Percentiles rank a stretch among this genome's conserved stretches.
phyloP scores from a whole-genome alignment of 768 basidiomycete genomes.

The Pisolithus marmoratus region DNA sequence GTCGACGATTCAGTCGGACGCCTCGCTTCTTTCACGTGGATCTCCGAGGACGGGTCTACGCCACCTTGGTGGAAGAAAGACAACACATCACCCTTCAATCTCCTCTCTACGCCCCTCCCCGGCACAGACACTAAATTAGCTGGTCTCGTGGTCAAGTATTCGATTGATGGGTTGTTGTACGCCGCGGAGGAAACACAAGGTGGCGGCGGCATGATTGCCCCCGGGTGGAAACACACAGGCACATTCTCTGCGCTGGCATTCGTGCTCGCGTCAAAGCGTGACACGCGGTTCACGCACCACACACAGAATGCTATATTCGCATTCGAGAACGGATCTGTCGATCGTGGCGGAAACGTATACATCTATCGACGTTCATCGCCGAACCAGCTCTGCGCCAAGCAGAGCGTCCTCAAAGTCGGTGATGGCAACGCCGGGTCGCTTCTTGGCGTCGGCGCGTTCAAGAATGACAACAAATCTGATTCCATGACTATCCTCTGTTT shows the following conservation, averaged over 20 bases:
- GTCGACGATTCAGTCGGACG: constrained; percentile 73
- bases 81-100: constrained; percentile 34
- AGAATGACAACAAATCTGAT: constrained; percentile 23
- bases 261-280: constrained; percentile 88
- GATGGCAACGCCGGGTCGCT: constrained; percentile 68
- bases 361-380: constrained; percentile 61
- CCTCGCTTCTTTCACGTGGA: constrained; percentile 60
- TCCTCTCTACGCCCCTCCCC: constrained; percentile 72
- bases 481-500: constrained; percentile 55
- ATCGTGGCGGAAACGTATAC: constrained; percentile 78
- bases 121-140: constrained; percentile 34
- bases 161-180: constrained; percentile 69
- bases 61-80: constrained; percentile 38
- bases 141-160: constrained; percentile 58
- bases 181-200: constrained; percentile 32
- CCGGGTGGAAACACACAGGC: constrained; percentile 64
- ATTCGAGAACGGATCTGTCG: constrained; percentile 71
- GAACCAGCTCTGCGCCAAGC: constrained; percentile 63
- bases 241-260: constrained; percentile 90
- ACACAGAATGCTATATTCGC: constrained; percentile 57
- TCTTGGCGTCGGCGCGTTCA: constrained; percentile 63
- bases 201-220: constrained; percentile 18
- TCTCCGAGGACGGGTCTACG: constrained; percentile 43
- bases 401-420: constrained; percentile 73
- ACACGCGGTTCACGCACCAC: constrained; percentile 85